phyloP scores from a whole-genome alignment of 352 stramenopile species.

The Phytophthora chlamydospora region DNA sequence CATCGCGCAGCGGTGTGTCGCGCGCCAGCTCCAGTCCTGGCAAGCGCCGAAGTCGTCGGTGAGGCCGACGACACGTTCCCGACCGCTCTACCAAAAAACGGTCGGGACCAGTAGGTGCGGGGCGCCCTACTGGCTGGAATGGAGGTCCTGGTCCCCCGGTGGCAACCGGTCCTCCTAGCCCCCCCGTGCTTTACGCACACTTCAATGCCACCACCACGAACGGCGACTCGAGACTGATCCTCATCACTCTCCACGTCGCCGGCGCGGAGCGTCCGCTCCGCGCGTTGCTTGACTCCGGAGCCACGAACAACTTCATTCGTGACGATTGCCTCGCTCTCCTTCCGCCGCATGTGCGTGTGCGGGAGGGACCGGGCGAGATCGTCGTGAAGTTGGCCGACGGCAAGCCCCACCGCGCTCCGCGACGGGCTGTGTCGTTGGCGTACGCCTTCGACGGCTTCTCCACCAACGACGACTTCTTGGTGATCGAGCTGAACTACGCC shows the following conservation, averaged over 20 bases:
- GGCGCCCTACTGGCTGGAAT: constrained; percentile 6
- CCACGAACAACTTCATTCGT: no score
- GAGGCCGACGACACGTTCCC: neutral
- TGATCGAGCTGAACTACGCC: constrained; percentile 21
- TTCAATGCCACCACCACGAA: constrained; percentile 5
- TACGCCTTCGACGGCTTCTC: constrained; percentile 14
- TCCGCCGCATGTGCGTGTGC: no score
- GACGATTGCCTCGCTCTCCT: no score
- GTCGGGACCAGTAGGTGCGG: neutral
- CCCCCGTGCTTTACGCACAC: constrained; percentile 4
- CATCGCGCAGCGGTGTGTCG: no score
- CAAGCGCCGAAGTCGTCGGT: no score
- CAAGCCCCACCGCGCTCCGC: no score
- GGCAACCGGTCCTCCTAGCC: neutral
- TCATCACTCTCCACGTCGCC: neutral
- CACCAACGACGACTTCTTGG: constrained; percentile 16
- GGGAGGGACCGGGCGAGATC: no score
- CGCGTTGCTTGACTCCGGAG: no score
- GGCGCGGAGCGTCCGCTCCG: no score
- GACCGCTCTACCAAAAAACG: neutral
- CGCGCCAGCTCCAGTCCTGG: no score
- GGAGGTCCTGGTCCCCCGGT: neutral
- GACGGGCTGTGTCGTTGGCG: neutral
- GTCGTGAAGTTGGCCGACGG: no score
- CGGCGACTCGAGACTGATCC: constrained; percentile 5